Evolutionary conservation across 352 stramenopile species (phyloP), one percentile per base, ranked within the genome.

Genomic region (Globisporangium uncinulatum): DNA sequence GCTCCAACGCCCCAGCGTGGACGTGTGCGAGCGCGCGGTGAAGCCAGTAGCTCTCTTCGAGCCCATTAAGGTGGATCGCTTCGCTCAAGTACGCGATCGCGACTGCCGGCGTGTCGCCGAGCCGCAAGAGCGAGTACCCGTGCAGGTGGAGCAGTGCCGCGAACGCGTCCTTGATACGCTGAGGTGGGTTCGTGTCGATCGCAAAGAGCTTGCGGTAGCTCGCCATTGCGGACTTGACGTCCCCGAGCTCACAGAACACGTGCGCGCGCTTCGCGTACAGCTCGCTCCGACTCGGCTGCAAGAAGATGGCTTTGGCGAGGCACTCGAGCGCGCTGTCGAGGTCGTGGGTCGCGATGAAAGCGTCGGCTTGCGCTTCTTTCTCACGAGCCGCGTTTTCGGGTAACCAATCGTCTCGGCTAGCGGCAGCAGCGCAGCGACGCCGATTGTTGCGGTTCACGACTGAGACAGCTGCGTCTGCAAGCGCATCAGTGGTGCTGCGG

Each of bases 161-260:
- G 48, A 93, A 86, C 46, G 91, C 73, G 43, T 91, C 74, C 57
- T 90, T 89, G 55, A 87, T 74, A n/a, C 74, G 67, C 54, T 88
- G 80, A 9, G 77, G 58, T 1, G 81, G 83, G 17, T 77, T 75
- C 8, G 55, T 41, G 31, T 90, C 71, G 19, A 89, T 61, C 34
- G 74, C 59, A 19, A 93, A 76, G 15, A 92, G 65, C 57, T 92
- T 88, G 42, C 83, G 84, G 54, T 86, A 92, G 59, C 75, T 89
- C 21, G 75, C 75, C 70, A 94, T 86, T 19, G 82, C 80, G 9
- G 84, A 90, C 51, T 89, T 89, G 43, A 91, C 60, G 54, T 94
- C 84, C 32, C 82, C 83, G 41, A 92, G 65, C 21, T 87, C 72
- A 59, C 70, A 83, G 56, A 87, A 94, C 19, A 91, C 79, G 32